These are phyloP conservation scores for Trichoderma sp. DNA, from an alignment of 2,329 filamentous ascomycete species.

Conservation along the genomic window DNA sequence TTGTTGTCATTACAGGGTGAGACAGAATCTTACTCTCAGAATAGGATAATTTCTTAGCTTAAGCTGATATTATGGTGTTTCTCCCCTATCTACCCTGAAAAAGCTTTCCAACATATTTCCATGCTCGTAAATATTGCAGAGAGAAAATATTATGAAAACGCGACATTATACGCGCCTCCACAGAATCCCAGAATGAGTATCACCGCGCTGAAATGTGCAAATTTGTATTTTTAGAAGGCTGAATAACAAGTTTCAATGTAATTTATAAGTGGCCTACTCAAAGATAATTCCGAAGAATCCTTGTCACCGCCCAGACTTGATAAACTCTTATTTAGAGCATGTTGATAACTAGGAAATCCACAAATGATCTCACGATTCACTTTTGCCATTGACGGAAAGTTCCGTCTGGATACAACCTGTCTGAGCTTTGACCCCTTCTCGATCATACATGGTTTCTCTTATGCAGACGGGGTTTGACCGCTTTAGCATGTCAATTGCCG, in stretches of 20 bases:
- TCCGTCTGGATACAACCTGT: background rate
- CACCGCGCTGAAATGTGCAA: background rate
- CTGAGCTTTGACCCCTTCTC: background rate
- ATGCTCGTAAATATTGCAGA: background rate
- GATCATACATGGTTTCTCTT: background rate
- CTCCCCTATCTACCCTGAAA: background rate
- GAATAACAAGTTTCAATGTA: fast-evolving
- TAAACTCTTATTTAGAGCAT: no score
- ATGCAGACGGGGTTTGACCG: no score
- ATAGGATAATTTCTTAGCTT: no score
- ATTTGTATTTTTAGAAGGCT: background rate
- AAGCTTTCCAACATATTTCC: background rate
- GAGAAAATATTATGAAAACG: background rate
- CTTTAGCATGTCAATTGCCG: background rate
- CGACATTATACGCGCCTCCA: background rate
- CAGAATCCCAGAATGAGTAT: background rate
- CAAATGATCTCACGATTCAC: background rate
- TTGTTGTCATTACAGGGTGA: background rate
- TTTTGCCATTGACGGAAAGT: background rate
- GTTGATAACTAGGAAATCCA: no score
- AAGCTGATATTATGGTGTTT: no score
- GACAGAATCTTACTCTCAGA: background rate
- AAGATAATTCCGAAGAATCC: background rate
- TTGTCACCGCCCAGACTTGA: background rate
- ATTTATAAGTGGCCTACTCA: background rate